A percentile compares a stretch with the other conserved stretches of the same genome.
Conservation (phyloP, 306 rosid genomes). For the Crotalaria pallida region DNA sequence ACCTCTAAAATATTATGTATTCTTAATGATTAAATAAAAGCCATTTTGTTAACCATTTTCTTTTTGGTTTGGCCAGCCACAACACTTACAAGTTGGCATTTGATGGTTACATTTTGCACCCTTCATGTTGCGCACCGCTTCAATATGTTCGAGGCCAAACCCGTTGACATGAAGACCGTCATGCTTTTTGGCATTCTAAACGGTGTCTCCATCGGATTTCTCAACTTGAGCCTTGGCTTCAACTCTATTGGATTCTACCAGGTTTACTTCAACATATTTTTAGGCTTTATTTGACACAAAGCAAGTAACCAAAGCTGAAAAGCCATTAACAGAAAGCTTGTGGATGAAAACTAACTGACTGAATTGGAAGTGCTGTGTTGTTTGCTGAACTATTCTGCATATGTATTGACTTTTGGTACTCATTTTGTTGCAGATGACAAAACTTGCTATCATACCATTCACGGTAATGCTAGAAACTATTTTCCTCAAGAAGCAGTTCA, state of each 20-base stretch:
- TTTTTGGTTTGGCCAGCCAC: conserved; percentile 48
- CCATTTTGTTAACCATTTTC: background rate
- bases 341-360: no score
- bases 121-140: conserved; percentile 84
- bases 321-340: no score
- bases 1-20: background rate
- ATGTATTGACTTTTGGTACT: background rate
- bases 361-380: no score
- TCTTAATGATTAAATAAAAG: background rate
- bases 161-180: conserved; percentile 81
- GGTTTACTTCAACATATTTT: conserved; percentile 27
- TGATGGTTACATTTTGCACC: conserved; percentile 91
- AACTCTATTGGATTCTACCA: conserved; percentile 97
- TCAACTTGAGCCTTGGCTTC: conserved; percentile 93
- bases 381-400: background rate
- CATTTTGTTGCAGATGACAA: conserved; percentile 74
- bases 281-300: no score
- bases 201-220: conserved; percentile 90
- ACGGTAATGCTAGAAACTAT: conserved; percentile 80
- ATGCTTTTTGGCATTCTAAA: conserved; percentile 84
- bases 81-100: conserved; percentile 98
- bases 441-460: conserved; percentile 98
- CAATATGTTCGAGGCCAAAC: conserved; percentile 65
- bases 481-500: conserved; percentile 83
- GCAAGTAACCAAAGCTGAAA: no score